These are phyloP conservation scores for Cymbidium sinense DNA, from an alignment of 106 monocot genomes.

Conservation along the genomic window DNA sequence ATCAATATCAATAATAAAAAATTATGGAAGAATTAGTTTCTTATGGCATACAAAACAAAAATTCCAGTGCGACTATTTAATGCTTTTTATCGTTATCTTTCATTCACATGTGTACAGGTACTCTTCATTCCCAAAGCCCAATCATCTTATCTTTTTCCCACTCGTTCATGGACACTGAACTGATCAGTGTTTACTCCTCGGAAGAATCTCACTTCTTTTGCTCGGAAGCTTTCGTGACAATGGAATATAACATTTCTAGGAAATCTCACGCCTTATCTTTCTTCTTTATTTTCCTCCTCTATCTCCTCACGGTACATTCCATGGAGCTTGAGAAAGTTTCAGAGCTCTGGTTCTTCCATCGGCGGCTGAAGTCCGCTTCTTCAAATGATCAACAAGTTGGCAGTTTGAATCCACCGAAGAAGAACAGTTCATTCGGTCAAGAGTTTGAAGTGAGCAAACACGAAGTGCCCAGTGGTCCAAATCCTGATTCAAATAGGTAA, in stretches of 20 bases:
- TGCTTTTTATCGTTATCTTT: no score
- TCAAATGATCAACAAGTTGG: background rate
- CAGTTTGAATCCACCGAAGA: background rate
- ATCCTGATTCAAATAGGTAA: constrained; percentile 3
- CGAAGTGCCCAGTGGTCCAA: background rate
- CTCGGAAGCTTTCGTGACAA: background rate
- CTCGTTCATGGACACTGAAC: background rate
- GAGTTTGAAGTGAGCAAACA: background rate
- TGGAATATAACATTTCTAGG: background rate
- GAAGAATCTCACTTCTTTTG: no score
- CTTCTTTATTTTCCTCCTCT: background rate
- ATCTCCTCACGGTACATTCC: background rate
- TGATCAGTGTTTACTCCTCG: background rate
- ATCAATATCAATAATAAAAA: no score
- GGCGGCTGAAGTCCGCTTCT: background rate
- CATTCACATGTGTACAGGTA: no score
- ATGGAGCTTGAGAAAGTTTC: background rate
- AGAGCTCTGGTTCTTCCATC: background rate
- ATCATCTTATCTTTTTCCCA: background rate
- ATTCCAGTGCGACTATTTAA: no score
- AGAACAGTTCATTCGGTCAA: background rate
- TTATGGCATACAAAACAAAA: no score
- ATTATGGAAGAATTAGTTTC: no score
- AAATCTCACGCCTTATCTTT: background rate
- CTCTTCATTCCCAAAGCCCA: no score